These are phyloP conservation scores for Epichloe amarillans DNA, from an alignment of 2,329 filamentous ascomycete genomes.

Conservation along the genomic window DNA sequence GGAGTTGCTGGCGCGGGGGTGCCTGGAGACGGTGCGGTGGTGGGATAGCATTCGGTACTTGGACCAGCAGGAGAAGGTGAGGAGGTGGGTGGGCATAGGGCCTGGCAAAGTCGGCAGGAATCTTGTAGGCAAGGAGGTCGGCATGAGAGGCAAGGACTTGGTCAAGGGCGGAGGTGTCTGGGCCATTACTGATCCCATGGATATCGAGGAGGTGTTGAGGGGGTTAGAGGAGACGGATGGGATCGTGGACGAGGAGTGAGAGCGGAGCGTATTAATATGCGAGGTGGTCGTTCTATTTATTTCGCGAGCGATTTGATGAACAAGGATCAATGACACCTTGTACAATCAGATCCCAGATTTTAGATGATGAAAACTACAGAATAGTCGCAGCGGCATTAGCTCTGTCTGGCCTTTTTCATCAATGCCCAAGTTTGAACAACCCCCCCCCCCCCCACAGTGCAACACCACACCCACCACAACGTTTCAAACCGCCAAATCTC, in stretches of 20 bases:
- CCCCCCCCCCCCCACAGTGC: not conserved
- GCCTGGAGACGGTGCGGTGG: constrained; percentile 87
- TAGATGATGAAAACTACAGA: too few relatives aligned
- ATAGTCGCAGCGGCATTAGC: too few relatives aligned
- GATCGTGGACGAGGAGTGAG: constrained; percentile 33
- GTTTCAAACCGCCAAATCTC: not conserved
- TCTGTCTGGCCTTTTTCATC: too few relatives aligned
- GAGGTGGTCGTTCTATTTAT: not conserved
- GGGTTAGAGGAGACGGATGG: constrained; percentile 52
- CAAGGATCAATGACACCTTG: too few relatives aligned
- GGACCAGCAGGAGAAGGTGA: constrained; percentile 68
- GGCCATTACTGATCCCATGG: constrained; percentile 72
- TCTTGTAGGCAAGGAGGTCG: constrained; percentile 88
- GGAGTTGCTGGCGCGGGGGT: constrained; percentile 65
- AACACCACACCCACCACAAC: not conserved
- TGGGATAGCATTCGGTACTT: constrained; percentile 87
- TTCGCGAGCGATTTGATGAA: too few relatives aligned
- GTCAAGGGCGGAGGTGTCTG: constrained; percentile 81
- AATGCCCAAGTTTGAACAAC: not conserved
- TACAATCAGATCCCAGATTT: too few relatives aligned
- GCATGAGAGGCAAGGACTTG: constrained; percentile 63
- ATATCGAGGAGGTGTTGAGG: constrained; percentile 55
- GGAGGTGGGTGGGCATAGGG: constrained; percentile 81
- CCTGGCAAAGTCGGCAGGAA: constrained; percentile 90
- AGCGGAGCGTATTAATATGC: too few relatives aligned